Evolutionary conservation across 352 stramenopile genomes (phyloP).

Genomic region (Paralagenidium karlingii): DNA sequence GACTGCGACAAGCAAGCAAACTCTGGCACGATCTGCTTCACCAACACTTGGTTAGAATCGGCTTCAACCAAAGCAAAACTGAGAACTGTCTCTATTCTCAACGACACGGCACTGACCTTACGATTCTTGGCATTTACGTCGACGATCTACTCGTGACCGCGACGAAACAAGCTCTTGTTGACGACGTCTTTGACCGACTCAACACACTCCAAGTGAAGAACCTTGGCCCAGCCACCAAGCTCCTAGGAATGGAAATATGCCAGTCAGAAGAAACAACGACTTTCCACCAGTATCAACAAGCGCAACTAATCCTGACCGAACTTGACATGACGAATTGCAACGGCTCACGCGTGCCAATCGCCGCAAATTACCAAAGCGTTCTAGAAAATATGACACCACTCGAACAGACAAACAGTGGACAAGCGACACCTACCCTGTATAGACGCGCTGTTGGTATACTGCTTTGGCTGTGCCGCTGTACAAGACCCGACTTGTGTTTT

Average conservation of each 20-base stretch:
- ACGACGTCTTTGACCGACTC: not conserved
- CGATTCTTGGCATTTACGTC: not conserved
- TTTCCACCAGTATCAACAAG: no score
- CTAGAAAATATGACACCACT: no score
- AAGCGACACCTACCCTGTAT: not conserved
- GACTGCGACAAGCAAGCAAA: conserved; percentile 1
- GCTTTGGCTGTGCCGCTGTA: not conserved
- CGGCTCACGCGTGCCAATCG: no score
- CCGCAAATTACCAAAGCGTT: no score
- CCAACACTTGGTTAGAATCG: not conserved
- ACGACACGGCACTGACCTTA: not conserved
- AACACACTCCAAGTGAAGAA: not conserved
- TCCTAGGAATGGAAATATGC: not conserved
- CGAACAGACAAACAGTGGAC: no score
- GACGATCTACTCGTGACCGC: not conserved
- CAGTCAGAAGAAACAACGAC: not conserved
- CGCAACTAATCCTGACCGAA: no score
- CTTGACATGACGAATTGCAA: no score
- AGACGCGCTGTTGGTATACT: not conserved
- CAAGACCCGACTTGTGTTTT: not conserved
- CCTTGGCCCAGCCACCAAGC: not conserved
- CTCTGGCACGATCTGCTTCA: conserved; percentile 4
- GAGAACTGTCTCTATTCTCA: not conserved
- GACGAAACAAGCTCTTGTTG: not conserved
- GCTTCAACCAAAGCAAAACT: not conserved